phyloP scores from a whole-genome alignment of 257 asterid genomes.

The Knoxia roxburghii region DNA sequence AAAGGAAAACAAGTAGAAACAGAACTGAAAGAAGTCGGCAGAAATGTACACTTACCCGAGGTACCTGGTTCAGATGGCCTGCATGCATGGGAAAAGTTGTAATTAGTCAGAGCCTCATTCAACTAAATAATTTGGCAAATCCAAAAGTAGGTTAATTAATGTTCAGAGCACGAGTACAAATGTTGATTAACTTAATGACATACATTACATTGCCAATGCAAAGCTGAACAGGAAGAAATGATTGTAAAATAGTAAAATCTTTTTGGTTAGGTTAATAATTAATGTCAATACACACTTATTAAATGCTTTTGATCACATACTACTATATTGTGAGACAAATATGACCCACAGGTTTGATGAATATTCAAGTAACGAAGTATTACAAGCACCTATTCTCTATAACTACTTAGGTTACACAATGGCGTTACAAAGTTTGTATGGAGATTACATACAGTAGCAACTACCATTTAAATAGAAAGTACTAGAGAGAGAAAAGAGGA shows the following conservation, averaged over 20 bases:
- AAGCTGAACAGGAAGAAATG: conserved; percentile 4
- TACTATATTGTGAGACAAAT: too few relatives aligned
- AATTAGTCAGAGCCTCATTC: conserved; percentile 19
- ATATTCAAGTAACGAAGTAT: background rate
- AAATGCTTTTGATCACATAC: background rate
- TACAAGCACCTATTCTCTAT: background rate
- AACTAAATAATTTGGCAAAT: conserved; percentile 1
- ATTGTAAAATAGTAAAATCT: too few relatives aligned
- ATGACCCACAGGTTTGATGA: background rate
- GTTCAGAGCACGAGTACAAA: background rate
- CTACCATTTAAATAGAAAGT: background rate
- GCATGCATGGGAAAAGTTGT: conserved; percentile 32
- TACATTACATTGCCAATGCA: background rate
- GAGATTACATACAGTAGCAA: background rate
- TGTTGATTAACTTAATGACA: background rate
- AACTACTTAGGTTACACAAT: background rate
- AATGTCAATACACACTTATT: background rate
- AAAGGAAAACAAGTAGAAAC: background rate
- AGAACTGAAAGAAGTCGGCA: background rate
- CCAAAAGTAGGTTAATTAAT: background rate
- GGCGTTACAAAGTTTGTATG: background rate
- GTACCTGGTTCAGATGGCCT: conserved; percentile 74
- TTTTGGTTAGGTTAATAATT: background rate
- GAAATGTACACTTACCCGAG: conserved; percentile 45
- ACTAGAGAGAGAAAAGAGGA: too few relatives aligned